A percentile compares a stretch with the other conserved stretches of the same genome.
These are phyloP conservation scores for Phytophthora rubi DNA, from an alignment of 352 stramenopile species.

Conservation along the genomic window DNA sequence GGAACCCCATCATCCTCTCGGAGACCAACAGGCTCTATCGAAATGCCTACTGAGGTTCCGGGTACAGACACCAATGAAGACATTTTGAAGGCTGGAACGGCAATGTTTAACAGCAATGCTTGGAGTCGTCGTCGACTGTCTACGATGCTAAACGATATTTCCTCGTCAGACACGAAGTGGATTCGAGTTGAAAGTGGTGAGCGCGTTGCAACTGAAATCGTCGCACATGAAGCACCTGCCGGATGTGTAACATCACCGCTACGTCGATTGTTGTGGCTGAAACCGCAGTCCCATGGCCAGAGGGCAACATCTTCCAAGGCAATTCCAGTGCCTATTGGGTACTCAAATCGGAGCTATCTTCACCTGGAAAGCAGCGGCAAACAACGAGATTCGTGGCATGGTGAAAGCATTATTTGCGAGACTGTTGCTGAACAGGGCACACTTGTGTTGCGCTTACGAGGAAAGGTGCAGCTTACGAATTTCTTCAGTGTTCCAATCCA, in stretches of 20 bases:
- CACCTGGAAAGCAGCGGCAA: slow-evolving; percentile 75
- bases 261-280: slow-evolving; percentile 77
- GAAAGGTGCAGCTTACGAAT: slow-evolving; percentile 83
- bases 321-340: slow-evolving; percentile 87
- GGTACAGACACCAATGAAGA: slow-evolving; percentile 48
- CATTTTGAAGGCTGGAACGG: slow-evolving; percentile 49
- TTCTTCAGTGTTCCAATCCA: slow-evolving; percentile 75
- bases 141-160: slow-evolving; percentile 80
- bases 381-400: slow-evolving; percentile 71
- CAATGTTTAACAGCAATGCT: slow-evolving; percentile 56
- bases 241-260: slow-evolving; percentile 81
- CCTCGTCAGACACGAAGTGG: slow-evolving; percentile 73
- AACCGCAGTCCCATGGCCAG: slow-evolving; percentile 64
- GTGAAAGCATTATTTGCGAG: slow-evolving; percentile 85
- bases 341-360: slow-evolving; percentile 87
- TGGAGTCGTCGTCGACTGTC: slow-evolving; percentile 74
- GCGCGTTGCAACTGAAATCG: slow-evolving; percentile 74
- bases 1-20: slow-evolving; percentile 34
- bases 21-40: slow-evolving; percentile 49
- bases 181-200: slow-evolving; percentile 69
- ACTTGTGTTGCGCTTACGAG: slow-evolving; percentile 77
- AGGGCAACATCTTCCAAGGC: slow-evolving; percentile 55
- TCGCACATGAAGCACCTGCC: slow-evolving; percentile 84
- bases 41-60: slow-evolving; percentile 61
- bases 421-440: slow-evolving; percentile 87